These are phyloP conservation scores for Aciculoconidium aculeatum DNA, from an alignment of 805 yeast genomes.

Conservation along the genomic window DNA sequence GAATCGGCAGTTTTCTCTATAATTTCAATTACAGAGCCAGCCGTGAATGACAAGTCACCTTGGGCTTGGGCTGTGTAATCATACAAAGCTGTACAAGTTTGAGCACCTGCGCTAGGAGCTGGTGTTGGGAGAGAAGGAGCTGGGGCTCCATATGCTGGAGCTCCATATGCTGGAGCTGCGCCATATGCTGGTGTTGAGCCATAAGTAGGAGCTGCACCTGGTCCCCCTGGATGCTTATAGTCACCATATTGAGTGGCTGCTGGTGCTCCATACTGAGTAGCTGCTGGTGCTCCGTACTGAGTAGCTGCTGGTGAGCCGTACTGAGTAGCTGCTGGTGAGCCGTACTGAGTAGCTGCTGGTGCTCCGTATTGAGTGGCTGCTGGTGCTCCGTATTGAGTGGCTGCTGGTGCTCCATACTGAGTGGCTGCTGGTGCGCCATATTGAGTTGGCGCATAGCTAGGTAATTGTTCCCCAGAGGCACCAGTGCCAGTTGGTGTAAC, in stretches of 20 bases:
- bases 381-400: conserved; percentile 13
- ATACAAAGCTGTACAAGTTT: conserved; percentile 82
- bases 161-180: conserved; percentile 7
- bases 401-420: conserved; percentile 8
- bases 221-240: conserved; percentile 6
- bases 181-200: conserved; percentile 20
- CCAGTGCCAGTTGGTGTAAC: conserved; percentile 14
- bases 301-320: conserved; percentile 11
- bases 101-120: conserved; percentile 32
- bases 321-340: conserved; percentile 4
- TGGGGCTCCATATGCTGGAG: conserved; percentile 17
- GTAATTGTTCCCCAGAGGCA: conserved; percentile 21
- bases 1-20: conserved; percentile 76
- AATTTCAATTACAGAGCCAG: conserved; percentile 82
- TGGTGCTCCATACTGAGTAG: conserved; percentile 8
- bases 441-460: conserved; percentile 12
- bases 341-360: conserved; percentile 9
- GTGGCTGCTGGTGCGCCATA: conserved; percentile 21
- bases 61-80: conserved; percentile 90
- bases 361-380: conserved; percentile 13
- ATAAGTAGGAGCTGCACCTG: conserved; percentile 19
- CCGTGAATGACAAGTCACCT: conserved; percentile 83
- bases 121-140: conserved; percentile 20
- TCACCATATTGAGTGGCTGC: conserved; percentile 13
- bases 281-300: conserved; percentile 5